These are phyloP conservation scores for Mycena rebaudengoi DNA, from an alignment of 768 basidiomycete species.

Conservation along the genomic window DNA sequence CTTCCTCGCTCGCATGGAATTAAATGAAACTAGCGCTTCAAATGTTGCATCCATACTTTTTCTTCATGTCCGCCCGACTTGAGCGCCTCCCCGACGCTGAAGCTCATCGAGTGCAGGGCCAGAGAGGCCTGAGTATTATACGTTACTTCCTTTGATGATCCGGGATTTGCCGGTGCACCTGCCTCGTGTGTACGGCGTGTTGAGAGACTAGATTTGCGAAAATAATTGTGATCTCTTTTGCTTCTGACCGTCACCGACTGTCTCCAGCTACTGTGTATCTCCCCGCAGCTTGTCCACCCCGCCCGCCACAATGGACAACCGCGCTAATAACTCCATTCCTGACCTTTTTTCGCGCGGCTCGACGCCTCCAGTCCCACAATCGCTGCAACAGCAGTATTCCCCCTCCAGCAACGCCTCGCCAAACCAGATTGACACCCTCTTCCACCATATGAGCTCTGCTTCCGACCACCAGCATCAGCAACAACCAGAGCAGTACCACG, in stretches of 20 bases:
- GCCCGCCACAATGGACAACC: conserved; percentile 48
- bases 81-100: background rate
- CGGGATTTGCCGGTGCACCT: conserved; percentile 42
- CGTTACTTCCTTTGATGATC: background rate
- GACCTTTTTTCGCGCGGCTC: conserved; percentile 65
- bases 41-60: no score
- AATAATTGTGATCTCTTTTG: conserved; percentile 27
- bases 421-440: conserved; percentile 73
- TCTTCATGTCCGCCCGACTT: no score
- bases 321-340: conserved; percentile 41
- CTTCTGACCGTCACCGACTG: background rate
- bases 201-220: conserved; percentile 24
- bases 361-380: conserved; percentile 55
- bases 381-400: conserved; percentile 47
- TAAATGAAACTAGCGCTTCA: background rate
- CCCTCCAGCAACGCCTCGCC: conserved; percentile 52
- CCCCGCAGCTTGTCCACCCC: conserved; percentile 20
- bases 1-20: no score
- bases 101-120: no score
- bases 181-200: conserved; percentile 60
- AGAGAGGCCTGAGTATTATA: no score
- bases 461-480: conserved; percentile 54
- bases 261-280: conserved; percentile 10
- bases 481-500: conserved; percentile 40
- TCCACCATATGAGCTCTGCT: conserved; percentile 59